phyloP scores from a whole-genome alignment of 768 basidiomycete genomes.

The Russula sp. region DNA sequence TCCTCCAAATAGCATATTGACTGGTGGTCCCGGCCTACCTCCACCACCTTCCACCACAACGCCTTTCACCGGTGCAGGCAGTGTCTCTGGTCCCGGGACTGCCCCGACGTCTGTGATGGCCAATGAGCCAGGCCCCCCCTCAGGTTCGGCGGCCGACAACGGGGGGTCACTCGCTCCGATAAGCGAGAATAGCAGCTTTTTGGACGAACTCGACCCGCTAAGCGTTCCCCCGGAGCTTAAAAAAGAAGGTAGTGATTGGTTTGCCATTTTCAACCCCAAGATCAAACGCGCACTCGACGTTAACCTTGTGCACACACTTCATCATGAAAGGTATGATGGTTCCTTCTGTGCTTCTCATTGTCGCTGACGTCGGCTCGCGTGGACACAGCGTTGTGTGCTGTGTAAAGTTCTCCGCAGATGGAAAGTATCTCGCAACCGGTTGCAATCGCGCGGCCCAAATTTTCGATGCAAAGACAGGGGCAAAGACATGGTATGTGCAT shows the following conservation, averaged over 20 bases:
- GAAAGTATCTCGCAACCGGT: slow-evolving; percentile 88
- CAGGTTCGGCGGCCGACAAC: neutral
- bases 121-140: slow-evolving; percentile 3
- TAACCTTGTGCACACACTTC: slow-evolving; percentile 74
- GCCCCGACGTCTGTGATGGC: slow-evolving; percentile 12
- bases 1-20: slow-evolving; percentile 17
- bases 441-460: slow-evolving; percentile 96
- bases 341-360: slow-evolving; percentile 2
- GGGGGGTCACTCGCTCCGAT: slow-evolving; percentile 22
- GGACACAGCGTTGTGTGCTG: slow-evolving; percentile 70
- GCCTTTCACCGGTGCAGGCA: slow-evolving; percentile 18
- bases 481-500: slow-evolving; percentile 66
- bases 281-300: slow-evolving; percentile 77
- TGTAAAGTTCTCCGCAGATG: slow-evolving; percentile 91
- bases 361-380: slow-evolving; percentile 3
- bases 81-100: slow-evolving; percentile 20
- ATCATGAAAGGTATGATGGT: slow-evolving; percentile 72
- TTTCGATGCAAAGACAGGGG: slow-evolving; percentile 84
- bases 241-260: slow-evolving; percentile 83
- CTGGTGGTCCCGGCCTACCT: slow-evolving; percentile 23
- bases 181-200: slow-evolving; percentile 32
- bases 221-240: slow-evolving; percentile 49
- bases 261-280: slow-evolving; percentile 80
- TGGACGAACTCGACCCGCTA: slow-evolving; percentile 44
- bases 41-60: slow-evolving; percentile 24